Evolutionary conservation across 306 rosid species (phyloP).

Genomic region (Quercus cerris): DNA sequence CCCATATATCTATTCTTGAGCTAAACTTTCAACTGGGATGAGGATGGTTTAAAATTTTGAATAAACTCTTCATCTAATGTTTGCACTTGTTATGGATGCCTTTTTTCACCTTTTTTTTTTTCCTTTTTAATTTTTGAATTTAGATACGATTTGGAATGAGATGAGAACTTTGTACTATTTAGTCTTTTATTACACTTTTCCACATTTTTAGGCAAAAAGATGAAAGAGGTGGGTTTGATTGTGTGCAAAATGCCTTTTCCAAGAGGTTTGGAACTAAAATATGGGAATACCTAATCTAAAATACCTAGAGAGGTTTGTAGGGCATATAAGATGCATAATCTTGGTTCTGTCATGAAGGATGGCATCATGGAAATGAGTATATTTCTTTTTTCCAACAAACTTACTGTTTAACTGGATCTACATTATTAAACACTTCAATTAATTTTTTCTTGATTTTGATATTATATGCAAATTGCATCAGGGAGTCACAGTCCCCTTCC

Average conservation of each 20-base stretch:
- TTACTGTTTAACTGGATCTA: background rate
- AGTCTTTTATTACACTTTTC: background rate
- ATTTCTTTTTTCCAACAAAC: background rate
- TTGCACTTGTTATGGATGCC: too few species aligned
- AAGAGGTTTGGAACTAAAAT: background rate
- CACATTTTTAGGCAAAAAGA: background rate
- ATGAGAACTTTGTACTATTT: background rate
- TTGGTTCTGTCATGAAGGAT: background rate
- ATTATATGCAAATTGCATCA: constrained; percentile 18
- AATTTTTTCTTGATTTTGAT: background rate
- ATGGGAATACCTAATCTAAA: background rate
- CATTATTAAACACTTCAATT: background rate
- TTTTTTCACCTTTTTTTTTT: background rate
- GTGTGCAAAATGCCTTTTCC: background rate
- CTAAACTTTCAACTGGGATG: background rate
- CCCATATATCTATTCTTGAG: too few species aligned
- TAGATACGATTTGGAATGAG: background rate
- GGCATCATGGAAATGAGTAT: background rate
- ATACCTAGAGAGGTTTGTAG: background rate
- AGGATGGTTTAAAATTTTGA: background rate
- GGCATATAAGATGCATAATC: background rate
- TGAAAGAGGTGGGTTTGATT: background rate
- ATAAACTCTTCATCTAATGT: background rate
- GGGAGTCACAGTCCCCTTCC: constrained; percentile 78
- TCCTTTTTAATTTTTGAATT: background rate